phyloP scores from a whole-genome alignment of 768 basidiomycete species.

The Bullera alba region DNA sequence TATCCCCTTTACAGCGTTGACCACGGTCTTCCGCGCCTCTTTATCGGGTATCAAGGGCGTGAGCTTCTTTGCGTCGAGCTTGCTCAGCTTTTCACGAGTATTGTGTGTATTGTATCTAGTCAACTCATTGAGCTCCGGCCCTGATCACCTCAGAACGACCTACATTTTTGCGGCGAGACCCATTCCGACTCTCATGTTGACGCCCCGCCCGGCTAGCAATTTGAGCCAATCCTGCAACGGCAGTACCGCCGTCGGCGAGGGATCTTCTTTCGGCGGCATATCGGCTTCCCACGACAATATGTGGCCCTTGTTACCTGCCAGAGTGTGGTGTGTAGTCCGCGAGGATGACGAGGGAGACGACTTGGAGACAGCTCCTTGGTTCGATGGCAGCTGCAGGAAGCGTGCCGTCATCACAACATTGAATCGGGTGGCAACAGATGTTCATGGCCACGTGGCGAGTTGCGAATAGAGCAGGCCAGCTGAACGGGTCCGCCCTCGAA shows the following conservation, averaged over 20 bases:
- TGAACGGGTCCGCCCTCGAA: no score
- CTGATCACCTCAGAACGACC: conserved; percentile 1
- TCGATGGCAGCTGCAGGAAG: not conserved
- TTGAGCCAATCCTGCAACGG: conserved; percentile 42
- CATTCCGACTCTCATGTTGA: conserved; percentile 44
- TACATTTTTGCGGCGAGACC: conserved; percentile 42
- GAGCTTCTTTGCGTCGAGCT: conserved; percentile 27
- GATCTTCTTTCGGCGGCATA: conserved; percentile 20
- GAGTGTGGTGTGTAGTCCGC: not conserved
- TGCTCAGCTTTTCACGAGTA: conserved; percentile 22
- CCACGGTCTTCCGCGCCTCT: conserved; percentile 32
- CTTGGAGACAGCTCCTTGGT: not conserved
- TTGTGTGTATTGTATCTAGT: conserved; percentile 36
- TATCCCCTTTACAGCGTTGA: conserved; percentile 37
- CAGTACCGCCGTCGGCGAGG: conserved; percentile 15
- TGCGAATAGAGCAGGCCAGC: no score
- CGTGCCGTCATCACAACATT: not conserved
- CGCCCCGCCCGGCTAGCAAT: conserved; percentile 32
- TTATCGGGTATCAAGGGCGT: conserved; percentile 34
- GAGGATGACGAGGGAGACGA: not conserved
- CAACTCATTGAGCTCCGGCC: not conserved
- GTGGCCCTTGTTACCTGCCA: not conserved
- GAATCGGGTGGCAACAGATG: not conserved
- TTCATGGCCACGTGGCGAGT: no score
- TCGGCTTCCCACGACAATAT: not conserved